A percentile compares a stretch with the other conserved stretches of the same genome.
phyloP scores from a whole-genome alignment of 176 grass and related monocot genomes.

The Triticum monococcum region DNA sequence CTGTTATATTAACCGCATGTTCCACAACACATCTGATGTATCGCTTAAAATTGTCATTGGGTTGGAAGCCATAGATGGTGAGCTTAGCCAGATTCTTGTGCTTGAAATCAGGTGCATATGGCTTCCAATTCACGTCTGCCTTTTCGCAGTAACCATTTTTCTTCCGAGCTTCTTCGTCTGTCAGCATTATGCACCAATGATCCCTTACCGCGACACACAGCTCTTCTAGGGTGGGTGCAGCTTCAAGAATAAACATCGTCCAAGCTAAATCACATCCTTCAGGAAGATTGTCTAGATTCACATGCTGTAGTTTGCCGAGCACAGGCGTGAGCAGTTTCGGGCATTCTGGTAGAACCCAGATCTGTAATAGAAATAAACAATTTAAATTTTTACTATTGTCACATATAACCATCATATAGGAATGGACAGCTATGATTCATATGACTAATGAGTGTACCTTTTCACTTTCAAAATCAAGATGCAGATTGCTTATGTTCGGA shows the following conservation, averaged over 20 bases:
- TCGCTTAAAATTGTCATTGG: neutral
- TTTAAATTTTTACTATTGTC: too few species aligned
- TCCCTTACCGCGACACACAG: neutral
- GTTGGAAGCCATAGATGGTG: neutral
- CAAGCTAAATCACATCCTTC: neutral
- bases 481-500: neutral
- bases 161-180: neutral
- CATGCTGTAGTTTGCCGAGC: neutral
- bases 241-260: slow-evolving; percentile 9
- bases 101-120: neutral
- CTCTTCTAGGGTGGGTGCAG: neutral
- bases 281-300: neutral
- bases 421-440: neutral
- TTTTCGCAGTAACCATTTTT: neutral
- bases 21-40: neutral
- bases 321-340: neutral
- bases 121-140: neutral
- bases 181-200: neutral
- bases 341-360: neutral
- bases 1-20: neutral
- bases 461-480: neutral
- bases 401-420: neutral
- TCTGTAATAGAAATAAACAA: too few species aligned
- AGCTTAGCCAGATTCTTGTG: neutral
- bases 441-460: neutral